These are phyloP conservation scores for Eutrema salsugineum DNA, from an alignment of 441 rosid species.

Conservation along the genomic window DNA sequence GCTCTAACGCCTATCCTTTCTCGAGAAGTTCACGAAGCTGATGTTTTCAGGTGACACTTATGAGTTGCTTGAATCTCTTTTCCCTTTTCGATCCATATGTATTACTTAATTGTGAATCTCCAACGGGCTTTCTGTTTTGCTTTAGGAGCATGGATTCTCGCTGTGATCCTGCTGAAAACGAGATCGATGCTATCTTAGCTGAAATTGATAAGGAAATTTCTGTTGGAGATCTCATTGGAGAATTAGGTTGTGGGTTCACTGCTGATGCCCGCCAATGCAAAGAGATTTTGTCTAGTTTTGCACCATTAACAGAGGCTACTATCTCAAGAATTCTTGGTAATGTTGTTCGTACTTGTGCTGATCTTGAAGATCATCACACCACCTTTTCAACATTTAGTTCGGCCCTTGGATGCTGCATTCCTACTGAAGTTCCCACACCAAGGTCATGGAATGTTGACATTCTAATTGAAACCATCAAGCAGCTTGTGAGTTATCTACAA, in stretches of 20 bases:
- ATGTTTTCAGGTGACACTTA: conserved; percentile 56
- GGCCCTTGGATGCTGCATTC: conserved; percentile 66
- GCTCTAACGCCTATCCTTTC: conserved; percentile 67
- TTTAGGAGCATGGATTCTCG: conserved; percentile 51
- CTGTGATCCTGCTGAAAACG: conserved; percentile 51
- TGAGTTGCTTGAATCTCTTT: not conserved
- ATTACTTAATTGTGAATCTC: conserved; percentile 1
- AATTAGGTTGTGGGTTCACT: conserved; percentile 91
- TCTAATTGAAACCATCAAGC: conserved; percentile 70
- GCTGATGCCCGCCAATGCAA: conserved; percentile 68
- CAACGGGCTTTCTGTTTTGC: not conserved
- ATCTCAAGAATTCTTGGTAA: conserved; percentile 70
- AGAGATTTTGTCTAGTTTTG: conserved; percentile 73
- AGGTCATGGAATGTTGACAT: conserved; percentile 81
- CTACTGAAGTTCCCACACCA: conserved; percentile 51
- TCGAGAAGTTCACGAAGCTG: conserved; percentile 49
- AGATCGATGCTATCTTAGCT: conserved; percentile 75
- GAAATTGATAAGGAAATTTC: conserved; percentile 85
- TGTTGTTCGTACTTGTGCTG: conserved; percentile 50
- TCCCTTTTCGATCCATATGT: conserved; percentile 2
- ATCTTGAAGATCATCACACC: conserved; percentile 66
- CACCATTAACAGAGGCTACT: conserved; percentile 68
- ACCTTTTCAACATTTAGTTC: conserved; percentile 62
- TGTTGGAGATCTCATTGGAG: conserved; percentile 79
- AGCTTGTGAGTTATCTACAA: conserved; percentile 53